Percentiles rank a stretch among this genome's conserved stretches.
Evolutionary conservation across 2,329 filamentous ascomycete species (phyloP).

Genomic region (Verticillium nubilum): DNA sequence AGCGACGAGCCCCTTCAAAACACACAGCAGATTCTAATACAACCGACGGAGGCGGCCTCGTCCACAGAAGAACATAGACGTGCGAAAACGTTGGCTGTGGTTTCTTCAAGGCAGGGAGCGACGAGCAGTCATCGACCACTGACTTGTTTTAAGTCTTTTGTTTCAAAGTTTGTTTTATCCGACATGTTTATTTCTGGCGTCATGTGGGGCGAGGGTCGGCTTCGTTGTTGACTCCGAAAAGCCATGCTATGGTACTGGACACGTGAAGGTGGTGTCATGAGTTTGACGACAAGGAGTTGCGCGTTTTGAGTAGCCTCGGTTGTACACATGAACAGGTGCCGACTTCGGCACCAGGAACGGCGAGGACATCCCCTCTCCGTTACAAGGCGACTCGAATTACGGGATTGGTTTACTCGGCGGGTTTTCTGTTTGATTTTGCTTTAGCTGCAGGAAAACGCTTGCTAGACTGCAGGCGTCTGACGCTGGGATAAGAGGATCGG

Average conservation of each 20-base stretch:
- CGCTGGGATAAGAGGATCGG: not conserved
- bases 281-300: not conserved
- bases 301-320: not conserved
- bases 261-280: not conserved
- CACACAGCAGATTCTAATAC: slow-evolving; percentile 1
- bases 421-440: not conserved
- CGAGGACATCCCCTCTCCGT: not conserved
- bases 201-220: not conserved
- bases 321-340: not conserved
- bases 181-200: not conserved
- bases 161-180: slow-evolving; percentile 2
- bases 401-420: not conserved
- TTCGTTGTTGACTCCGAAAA: not conserved
- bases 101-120: not conserved
- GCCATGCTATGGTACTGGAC: not conserved
- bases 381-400: not conserved
- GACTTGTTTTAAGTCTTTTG: slow-evolving; percentile 1
- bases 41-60: not conserved
- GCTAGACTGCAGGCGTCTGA: not conserved
- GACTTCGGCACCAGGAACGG: not conserved
- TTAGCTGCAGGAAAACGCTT: not conserved
- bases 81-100: not conserved
- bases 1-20: not conserved
- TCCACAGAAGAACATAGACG: not conserved
- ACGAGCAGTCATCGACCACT: not conserved